Percentiles rank a stretch among this genome's conserved stretches.
phyloP scores from a whole-genome alignment of 108 stramenopile species.

The Pinguiococcus pyrenoidosus region DNA sequence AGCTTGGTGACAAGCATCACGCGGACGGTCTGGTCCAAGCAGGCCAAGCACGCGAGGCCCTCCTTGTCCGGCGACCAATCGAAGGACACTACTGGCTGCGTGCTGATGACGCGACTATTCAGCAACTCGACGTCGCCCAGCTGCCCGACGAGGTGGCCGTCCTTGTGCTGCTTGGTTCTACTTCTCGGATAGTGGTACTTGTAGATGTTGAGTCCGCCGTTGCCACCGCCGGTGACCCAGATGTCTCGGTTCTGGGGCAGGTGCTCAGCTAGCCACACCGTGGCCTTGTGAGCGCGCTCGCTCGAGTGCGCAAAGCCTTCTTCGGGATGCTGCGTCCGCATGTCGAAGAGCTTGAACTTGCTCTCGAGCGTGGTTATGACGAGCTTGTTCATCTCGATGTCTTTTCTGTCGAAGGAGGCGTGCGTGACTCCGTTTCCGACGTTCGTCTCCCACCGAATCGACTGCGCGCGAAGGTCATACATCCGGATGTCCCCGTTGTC shows the following conservation, averaged over 20 bases:
- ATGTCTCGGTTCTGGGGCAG: constrained; percentile 72
- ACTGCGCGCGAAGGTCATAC: constrained; percentile 39
- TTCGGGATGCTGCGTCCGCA: constrained; percentile 56
- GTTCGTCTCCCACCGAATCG: constrained; percentile 66
- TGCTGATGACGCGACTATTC: constrained; percentile 58
- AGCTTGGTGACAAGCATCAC: constrained; percentile 56
- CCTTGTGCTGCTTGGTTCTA: constrained; percentile 45
- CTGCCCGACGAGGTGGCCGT: constrained; percentile 50
- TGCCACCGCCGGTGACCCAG: constrained; percentile 67
- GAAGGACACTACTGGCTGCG: constrained; percentile 69
- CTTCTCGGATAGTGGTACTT: constrained; percentile 59
- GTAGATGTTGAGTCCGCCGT: constrained; percentile 70
- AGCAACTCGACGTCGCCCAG: constrained; percentile 58
- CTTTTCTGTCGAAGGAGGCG: constrained; percentile 62
- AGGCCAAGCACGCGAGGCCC: constrained; percentile 52
- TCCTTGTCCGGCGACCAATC: constrained; percentile 70
- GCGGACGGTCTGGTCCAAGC: constrained; percentile 64
- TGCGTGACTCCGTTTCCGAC: constrained; percentile 64
- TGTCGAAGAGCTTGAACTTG: constrained; percentile 60
- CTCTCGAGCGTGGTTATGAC: constrained; percentile 68
- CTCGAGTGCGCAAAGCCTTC: constrained; percentile 55
- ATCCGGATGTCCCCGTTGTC: constrained; percentile 82
- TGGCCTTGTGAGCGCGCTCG: constrained; percentile 61
- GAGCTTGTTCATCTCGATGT: constrained; percentile 70
- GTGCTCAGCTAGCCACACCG: constrained; percentile 56